These are phyloP conservation scores for Fusarium cyanostomum DNA, from an alignment of 2,329 filamentous ascomycete species.

Conservation along the genomic window DNA sequence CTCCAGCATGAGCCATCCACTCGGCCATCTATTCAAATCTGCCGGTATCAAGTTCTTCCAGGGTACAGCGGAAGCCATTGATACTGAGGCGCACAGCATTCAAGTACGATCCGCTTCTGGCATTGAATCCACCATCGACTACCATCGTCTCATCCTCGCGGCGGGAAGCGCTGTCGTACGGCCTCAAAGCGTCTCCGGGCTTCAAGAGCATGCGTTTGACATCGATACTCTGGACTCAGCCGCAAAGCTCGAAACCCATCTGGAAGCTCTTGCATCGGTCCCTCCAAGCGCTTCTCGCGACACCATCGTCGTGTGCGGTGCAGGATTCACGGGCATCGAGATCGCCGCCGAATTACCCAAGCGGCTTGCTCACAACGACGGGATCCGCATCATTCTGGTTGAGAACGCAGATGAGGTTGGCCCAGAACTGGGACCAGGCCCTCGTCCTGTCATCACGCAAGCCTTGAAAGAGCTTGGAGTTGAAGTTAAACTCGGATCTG, in stretches of 20 bases:
- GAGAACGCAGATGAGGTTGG: constrained; percentile 44
- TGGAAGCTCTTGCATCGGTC: constrained; percentile 27
- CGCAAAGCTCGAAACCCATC: constrained; percentile 42
- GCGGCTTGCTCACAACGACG: constrained; percentile 29
- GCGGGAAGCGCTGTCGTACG: constrained; percentile 47
- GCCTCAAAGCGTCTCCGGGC: constrained; percentile 40
- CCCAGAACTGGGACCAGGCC: constrained; percentile 46
- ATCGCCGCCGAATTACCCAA: constrained; percentile 44
- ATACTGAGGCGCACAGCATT: constrained; percentile 28
- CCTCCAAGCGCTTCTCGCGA: constrained; percentile 42
- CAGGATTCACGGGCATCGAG: constrained; percentile 50
- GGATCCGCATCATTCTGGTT: constrained; percentile 42
- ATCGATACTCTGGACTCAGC: constrained; percentile 46
- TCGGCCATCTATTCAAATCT: constrained; percentile 37
- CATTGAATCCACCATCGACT: constrained; percentile 11
- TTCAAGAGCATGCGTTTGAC: constrained; percentile 48
- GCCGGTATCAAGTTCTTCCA: constrained; percentile 42
- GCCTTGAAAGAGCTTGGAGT: constrained; percentile 45
- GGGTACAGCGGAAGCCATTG: constrained; percentile 34
- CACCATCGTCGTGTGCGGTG: constrained; percentile 49
- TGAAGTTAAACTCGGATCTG: constrained; percentile 43
- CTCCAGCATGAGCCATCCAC: constrained; percentile 29
- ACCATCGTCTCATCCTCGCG: constrained; percentile 49
- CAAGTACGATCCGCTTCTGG: constrained; percentile 13
- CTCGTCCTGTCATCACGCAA: constrained; percentile 46